Base-by-base conservation (phyloP, 2,329 filamentous ascomycete species). In the Trichocomaceae sp. region DNA sequence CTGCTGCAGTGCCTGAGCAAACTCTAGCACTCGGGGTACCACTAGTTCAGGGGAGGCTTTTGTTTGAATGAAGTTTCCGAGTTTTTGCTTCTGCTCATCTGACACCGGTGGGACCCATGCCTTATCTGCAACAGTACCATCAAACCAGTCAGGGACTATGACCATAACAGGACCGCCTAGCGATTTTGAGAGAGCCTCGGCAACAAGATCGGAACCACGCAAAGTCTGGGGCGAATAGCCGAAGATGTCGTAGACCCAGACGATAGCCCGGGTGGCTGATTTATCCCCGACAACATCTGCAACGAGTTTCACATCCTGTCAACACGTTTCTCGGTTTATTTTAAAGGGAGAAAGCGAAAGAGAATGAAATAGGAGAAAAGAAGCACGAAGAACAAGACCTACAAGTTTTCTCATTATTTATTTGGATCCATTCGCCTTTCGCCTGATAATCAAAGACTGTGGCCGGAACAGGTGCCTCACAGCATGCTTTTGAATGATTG, bases 211-310 rank as follows among this genome's bases (percentile, higher is more conserved):
- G 58, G 83, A 83, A 22, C 85, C 86, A 68, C 88, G 85, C 15
- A 87, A 58, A 2, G 85, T 84, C 71, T 88, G 86, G 81, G 79
- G 65, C 80, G 54, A 84, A 46, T 72, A 58, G 63, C 84, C 84
- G 64, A 86, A 86, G 66, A 86, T 85, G 69, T 88, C 85, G 9
- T 41, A 55, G n/a, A 55, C 48, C 47, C 44, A 55, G 35, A 55
- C 10, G 23, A 55, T 47, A 5, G 48, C 54, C 8, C 54, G 48
- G 7, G 48, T 52, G 10, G 54, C 54, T 8, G 33, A 44, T 31
- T 55, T 55, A 7, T 47, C 37, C 23, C 54, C 54, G 19, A 12
- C 37, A 15, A 55, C 46, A 48, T 55, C 54, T 55, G 35, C 17
- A 42, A 42, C 2, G 39, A 22, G 39, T 42, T 20, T 42, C 39